Percentiles rank a stretch among this genome's conserved stretches.
Conservation (phyloP, 139 green algal genomes). For the Coelastrella sp. region DNA sequence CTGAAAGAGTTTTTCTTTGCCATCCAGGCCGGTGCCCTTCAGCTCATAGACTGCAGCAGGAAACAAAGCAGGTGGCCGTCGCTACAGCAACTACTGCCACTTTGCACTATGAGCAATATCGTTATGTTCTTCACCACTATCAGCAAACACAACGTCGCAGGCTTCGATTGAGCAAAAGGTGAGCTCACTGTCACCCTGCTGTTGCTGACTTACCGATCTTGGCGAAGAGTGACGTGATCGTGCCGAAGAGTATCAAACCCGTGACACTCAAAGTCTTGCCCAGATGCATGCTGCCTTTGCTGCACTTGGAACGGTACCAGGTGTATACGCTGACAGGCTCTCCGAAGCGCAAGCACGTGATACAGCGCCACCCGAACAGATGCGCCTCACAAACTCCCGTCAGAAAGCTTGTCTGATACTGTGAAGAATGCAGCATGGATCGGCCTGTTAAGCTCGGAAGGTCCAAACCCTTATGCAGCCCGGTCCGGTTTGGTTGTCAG, state of each 20-base stretch:
- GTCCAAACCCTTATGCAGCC: no score
- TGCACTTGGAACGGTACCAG: no score
- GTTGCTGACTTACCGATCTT: conserved; percentile 90
- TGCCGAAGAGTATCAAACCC: conserved; percentile 85
- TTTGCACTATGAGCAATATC: background rate
- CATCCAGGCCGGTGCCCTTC: conserved; percentile 56
- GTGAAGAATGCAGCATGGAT: background rate
- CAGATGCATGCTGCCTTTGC: background rate
- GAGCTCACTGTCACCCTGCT: background rate
- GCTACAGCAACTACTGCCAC: background rate
- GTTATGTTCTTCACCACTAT: no score
- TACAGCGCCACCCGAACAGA: background rate
- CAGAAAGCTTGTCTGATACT: background rate
- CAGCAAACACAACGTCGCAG: no score
- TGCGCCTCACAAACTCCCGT: background rate
- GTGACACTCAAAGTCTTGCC: conserved; percentile 50
- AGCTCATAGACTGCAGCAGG: conserved; percentile 69
- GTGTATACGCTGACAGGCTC: no score
- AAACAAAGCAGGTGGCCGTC: no score
- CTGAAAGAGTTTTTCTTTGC: conserved; percentile 71
- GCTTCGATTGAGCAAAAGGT: background rate
- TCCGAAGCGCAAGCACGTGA: background rate
- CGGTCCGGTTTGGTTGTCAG: no score
- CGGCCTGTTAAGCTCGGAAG: no score
- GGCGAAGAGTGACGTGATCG: conserved; percentile 82